Evolutionary conservation across 495 filamentous ascomycete genomes (phyloP), one percentile per base, ranked within the genome.

Genomic region (Rhizodiscina lignyota): DNA sequence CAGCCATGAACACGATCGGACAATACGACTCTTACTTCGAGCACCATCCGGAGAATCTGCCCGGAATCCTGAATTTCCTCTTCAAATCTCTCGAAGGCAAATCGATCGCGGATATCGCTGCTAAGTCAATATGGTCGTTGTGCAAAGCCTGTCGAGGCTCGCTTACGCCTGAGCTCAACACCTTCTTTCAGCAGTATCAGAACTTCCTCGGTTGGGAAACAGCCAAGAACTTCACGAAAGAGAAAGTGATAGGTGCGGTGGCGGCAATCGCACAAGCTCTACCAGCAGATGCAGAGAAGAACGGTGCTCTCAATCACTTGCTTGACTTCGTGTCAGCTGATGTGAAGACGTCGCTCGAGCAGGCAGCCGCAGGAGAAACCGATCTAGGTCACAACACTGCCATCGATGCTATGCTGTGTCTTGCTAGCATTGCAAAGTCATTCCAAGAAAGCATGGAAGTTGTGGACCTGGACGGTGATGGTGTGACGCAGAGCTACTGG

Each of bases 11-110:
- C 37, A 62, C 84, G 39, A 75, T 94, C 26, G 79, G 78, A 41
- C 67, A 67, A 32, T 94, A 89, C 55, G 70, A 76, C 21, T 67
- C 74, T 24, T 94, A 83, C 57, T 94, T 94, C 52, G 70, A 79
- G 48, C 67, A 72, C 19, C 69, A 83, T 47, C 61, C 71, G 15
- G 62, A 75, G 37, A 64, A 73, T 42, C 67, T 97, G 5, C 77
- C 83, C 1, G 55, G 70, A 37, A 77, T 81, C 2, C 59, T 97
- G 20, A 84, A 77, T 38, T 77, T 93, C 34, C 65, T 94, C 2
- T 93, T 94, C 48, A 65, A 65, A 28, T 78, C 81, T 1, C 60
- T 92, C 21, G 66, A 70, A 16, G 72, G 76, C 18, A 65, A 68
- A 5, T 56, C 67, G 10, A 68, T 91, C 30, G 75, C 79, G 10